A percentile compares a stretch with the other conserved stretches of the same genome.
Conservation (phyloP, 169 alveolate genomes). For the Cryptosporidium ryanae region DNA sequence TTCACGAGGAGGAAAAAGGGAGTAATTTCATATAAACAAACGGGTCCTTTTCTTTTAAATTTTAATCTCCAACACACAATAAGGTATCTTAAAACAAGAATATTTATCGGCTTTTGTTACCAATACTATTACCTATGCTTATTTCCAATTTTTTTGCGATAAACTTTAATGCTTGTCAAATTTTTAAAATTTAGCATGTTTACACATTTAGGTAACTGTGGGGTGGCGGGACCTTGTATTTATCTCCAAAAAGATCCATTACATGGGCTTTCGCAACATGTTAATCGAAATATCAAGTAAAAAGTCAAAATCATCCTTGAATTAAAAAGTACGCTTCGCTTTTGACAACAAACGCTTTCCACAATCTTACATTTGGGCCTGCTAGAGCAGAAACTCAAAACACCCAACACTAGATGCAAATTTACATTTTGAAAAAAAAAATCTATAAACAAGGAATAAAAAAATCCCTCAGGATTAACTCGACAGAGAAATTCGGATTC, state of each 20-base stretch:
- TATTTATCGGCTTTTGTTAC: background rate
- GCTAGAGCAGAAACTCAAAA: no score
- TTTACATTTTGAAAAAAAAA: no score
- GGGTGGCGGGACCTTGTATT: slow-evolving; percentile 57
- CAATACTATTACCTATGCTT: background rate
- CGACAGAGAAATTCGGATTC: background rate
- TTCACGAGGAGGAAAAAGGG: background rate
- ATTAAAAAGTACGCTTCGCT: no score
- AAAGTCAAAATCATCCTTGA: no score
- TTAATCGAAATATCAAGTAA: no score
- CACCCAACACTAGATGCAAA: no score
- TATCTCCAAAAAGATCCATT: slow-evolving; percentile 1
- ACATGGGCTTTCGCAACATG: no score
- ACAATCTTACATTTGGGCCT: background rate
- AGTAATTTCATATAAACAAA: background rate
- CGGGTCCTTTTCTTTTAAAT: background rate
- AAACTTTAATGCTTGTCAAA: slow-evolving; percentile 58
- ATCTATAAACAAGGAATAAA: no score
- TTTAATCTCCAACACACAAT: no score
- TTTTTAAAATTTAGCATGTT: slow-evolving; percentile 36
- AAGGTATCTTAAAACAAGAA: background rate
- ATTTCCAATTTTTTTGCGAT: no score
- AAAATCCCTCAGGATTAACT: no score
- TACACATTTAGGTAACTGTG: slow-evolving; percentile 68
- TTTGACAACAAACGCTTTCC: background rate